Evolutionary conservation across 2,329 filamentous ascomycete genomes (phyloP).

Genomic region (Pseudocercospora ulei): DNA sequence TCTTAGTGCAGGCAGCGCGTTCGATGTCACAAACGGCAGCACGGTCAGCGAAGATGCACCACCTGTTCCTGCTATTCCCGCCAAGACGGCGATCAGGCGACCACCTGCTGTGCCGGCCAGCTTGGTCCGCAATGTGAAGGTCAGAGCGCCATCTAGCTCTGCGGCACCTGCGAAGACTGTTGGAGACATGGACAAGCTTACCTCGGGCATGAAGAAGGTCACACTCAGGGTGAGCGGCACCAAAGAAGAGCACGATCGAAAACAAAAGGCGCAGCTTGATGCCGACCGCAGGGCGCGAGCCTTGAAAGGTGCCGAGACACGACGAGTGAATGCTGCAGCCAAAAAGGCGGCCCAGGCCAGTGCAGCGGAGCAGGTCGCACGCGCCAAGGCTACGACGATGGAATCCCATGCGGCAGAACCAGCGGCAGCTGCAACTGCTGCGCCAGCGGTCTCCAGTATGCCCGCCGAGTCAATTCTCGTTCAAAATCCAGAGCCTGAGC

Average conservation of each 20-base stretch:
- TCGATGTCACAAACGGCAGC: slow-evolving; percentile 26
- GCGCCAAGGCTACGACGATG: not conserved
- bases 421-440: not conserved
- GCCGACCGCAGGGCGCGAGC: slow-evolving; percentile 33
- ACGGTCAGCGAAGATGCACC: slow-evolving; percentile 20
- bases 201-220: slow-evolving; percentile 48
- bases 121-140: slow-evolving; percentile 26
- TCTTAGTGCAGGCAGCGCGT: slow-evolving; percentile 30
- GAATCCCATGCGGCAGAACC: not conserved
- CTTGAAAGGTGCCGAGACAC: slow-evolving; percentile 31
- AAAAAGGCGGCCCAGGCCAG: slow-evolving; percentile 25
- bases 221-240: slow-evolving; percentile 49
- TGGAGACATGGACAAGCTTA: slow-evolving; percentile 43
- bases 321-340: slow-evolving; percentile 31
- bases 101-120: slow-evolving; percentile 22
- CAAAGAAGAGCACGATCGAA: slow-evolving; percentile 47
- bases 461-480: no score
- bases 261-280: slow-evolving; percentile 38
- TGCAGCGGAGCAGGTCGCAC: not conserved
- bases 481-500: not conserved
- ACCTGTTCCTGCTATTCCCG: slow-evolving; percentile 24
- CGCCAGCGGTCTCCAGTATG: no score
- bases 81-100: slow-evolving; percentile 26
- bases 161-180: slow-evolving; percentile 22
- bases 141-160: slow-evolving; percentile 24